Evolutionary conservation across 2,329 filamentous ascomycete genomes (phyloP).

Genomic region (Trichophyton benhamiae): DNA sequence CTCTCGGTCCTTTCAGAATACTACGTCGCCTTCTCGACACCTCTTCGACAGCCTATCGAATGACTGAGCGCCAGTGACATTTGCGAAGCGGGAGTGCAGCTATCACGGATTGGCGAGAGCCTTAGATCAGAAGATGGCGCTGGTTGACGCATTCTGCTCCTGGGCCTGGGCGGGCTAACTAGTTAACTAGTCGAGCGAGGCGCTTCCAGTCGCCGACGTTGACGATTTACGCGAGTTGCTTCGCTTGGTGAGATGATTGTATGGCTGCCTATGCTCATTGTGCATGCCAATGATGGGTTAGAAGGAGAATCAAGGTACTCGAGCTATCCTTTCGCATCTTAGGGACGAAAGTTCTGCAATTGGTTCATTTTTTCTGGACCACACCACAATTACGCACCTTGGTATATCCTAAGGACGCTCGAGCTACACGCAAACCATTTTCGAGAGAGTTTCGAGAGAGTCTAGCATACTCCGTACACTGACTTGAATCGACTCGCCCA

Average conservation of each 20-base stretch:
- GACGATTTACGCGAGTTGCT: no score
- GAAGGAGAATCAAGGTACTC: no score
- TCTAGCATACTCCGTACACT: slow-evolving; percentile 53
- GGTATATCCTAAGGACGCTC: slow-evolving; percentile 50
- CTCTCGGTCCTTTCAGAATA: slow-evolving; percentile 45
- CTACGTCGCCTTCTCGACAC: slow-evolving; percentile 49
- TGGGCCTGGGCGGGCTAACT: slow-evolving; percentile 44
- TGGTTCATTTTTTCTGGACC: slow-evolving; percentile 50
- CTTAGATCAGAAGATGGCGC: slow-evolving; percentile 48
- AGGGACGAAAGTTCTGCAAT: slow-evolving; percentile 47
- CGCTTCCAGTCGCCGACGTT: no score
- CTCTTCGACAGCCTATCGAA: slow-evolving; percentile 50
- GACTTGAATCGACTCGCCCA: slow-evolving; percentile 48
- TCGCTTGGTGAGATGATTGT: no score
- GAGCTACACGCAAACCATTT: slow-evolving; percentile 62
- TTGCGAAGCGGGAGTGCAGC: slow-evolving; percentile 49
- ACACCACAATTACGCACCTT: slow-evolving; percentile 42
- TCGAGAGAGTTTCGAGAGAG: slow-evolving; percentile 54
- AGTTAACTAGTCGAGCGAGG: no score
- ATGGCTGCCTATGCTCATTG: no score
- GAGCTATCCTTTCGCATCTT: not conserved
- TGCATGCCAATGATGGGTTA: no score
- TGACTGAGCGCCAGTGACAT: slow-evolving; percentile 54
- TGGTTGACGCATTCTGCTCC: slow-evolving; percentile 54
- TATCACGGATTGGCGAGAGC: slow-evolving; percentile 53